Evolutionary conservation across 2,329 filamentous ascomycete genomes (phyloP).

Genomic region (Hypomyces perniciosus): DNA sequence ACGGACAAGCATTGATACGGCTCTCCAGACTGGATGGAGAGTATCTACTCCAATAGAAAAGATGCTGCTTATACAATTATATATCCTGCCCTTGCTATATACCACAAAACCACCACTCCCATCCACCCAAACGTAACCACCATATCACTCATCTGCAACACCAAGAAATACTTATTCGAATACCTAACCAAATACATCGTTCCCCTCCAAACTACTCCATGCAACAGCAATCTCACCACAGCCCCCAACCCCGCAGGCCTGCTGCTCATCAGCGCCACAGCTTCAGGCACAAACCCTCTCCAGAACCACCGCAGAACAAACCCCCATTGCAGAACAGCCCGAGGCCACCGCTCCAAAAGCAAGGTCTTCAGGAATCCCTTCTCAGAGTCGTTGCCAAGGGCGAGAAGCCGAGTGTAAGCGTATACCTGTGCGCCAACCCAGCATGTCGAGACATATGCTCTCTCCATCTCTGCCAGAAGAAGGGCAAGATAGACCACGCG

Average conservation of each 20-base stretch:
- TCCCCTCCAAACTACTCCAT: constrained; percentile 10
- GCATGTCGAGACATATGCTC: constrained; percentile 22
- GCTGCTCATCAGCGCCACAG: neutral
- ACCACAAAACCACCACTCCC: constrained; percentile 22
- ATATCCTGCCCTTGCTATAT: constrained; percentile 7
- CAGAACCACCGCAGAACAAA: constrained; percentile 17
- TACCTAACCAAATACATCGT: constrained; percentile 25
- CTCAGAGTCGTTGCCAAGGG: constrained; percentile 12
- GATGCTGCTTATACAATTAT: too few relatives aligned
- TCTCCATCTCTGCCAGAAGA: constrained; percentile 24
- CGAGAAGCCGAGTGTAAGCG: constrained; percentile 19
- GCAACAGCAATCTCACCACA: constrained; percentile 9
- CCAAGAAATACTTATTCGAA: constrained; percentile 33
- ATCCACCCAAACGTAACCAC: constrained; percentile 20
- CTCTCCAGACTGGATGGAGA: too few relatives aligned
- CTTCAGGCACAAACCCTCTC: constrained; percentile 9
- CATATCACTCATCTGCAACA: constrained; percentile 32
- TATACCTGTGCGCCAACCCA: constrained; percentile 23
- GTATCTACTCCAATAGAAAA: too few relatives aligned
- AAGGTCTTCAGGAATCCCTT: constrained; percentile 9
- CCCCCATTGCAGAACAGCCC: constrained; percentile 16
- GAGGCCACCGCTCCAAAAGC: constrained; percentile 8
- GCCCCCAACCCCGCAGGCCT: constrained; percentile 1
- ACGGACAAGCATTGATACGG: too few relatives aligned
- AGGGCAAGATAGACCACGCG: constrained; percentile 20